Evolutionary conservation across 345 rosid species (phyloP).

Genomic region (Lenwebbia sp.): DNA sequence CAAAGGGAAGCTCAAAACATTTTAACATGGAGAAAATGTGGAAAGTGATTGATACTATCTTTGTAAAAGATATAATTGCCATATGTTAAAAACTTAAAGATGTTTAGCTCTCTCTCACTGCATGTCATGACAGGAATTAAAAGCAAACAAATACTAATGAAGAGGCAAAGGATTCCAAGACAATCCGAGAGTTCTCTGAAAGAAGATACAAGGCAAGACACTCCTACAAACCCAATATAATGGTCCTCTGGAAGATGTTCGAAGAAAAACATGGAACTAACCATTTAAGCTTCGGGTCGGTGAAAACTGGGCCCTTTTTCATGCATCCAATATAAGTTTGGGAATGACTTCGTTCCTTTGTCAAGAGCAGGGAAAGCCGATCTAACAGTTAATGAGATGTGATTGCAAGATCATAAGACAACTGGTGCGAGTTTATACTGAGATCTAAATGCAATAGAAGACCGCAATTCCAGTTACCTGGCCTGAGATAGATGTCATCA

Average conservation of each 20-base stretch:
- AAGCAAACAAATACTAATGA: not conserved
- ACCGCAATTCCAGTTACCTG: conserved; percentile 30
- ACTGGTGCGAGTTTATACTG: not conserved
- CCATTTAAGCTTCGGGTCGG: conserved; percentile 89
- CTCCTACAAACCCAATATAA: not conserved
- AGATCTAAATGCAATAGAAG: not conserved
- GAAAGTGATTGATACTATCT: not conserved
- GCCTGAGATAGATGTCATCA: conserved; percentile 87
- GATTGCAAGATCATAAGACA: not conserved
- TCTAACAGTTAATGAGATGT: conserved; percentile 21
- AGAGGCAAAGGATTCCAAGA: not conserved
- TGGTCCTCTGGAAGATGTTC: not conserved
- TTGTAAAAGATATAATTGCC: not conserved
- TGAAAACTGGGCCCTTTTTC: conserved; percentile 87
- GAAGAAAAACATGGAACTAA: conserved; percentile 10
- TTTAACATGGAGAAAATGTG: not conserved
- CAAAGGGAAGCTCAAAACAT: not conserved
- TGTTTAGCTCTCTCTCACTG: not conserved
- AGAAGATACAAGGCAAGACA: not conserved
- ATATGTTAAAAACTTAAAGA: not conserved
- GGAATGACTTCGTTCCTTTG: conserved; percentile 66
- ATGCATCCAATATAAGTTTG: conserved; percentile 92
- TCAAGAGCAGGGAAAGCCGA: conserved; percentile 68
- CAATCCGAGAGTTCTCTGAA: not conserved
- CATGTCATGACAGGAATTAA: not conserved